Evolutionary conservation across 768 basidiomycete genomes (phyloP).

Genomic region (Psilocybe cubensis): DNA sequence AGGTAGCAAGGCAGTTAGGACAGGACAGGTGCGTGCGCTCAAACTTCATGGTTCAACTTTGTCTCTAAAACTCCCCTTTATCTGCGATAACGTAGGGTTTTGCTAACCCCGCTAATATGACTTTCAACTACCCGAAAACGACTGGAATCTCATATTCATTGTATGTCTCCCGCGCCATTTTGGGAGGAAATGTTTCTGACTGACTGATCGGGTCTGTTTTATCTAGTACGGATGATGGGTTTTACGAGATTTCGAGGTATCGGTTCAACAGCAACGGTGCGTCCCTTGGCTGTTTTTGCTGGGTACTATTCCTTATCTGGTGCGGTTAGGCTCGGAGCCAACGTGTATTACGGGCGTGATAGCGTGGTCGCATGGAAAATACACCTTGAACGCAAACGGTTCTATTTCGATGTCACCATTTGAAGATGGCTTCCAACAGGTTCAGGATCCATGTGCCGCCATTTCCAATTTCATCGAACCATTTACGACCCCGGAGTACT

Average conservation of each 20-base stretch:
- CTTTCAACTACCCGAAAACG: conserved; percentile 83
- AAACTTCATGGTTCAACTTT: neutral
- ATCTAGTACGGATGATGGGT: conserved; percentile 68
- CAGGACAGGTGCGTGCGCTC: conserved; percentile 73
- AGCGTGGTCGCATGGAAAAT: conserved; percentile 89
- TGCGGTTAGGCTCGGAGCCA: conserved; percentile 68
- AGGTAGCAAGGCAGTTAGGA: conserved; percentile 73
- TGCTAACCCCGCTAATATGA: conserved; percentile 79
- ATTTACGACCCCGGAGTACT: conserved; percentile 79
- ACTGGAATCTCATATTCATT: conserved; percentile 92
- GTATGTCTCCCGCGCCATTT: conserved; percentile 68
- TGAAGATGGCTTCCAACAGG: conserved; percentile 90
- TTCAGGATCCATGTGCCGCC: conserved; percentile 93
- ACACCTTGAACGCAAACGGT: conserved; percentile 69
- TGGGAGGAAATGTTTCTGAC: conserved; percentile 5
- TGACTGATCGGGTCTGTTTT: conserved; percentile 2
- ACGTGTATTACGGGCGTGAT: conserved; percentile 89
- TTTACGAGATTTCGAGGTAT: conserved; percentile 91
- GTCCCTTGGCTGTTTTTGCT: conserved; percentile 18
- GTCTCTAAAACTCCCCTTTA: conserved; percentile 13
- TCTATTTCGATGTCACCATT: conserved; percentile 78
- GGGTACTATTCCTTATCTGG: neutral
- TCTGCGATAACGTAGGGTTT: conserved; percentile 58
- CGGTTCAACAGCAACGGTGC: conserved; percentile 87
- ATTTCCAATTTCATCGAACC: conserved; percentile 84